phyloP scores from a whole-genome alignment of 2,329 filamentous ascomycete species.

The Xylaria arbuscula region DNA sequence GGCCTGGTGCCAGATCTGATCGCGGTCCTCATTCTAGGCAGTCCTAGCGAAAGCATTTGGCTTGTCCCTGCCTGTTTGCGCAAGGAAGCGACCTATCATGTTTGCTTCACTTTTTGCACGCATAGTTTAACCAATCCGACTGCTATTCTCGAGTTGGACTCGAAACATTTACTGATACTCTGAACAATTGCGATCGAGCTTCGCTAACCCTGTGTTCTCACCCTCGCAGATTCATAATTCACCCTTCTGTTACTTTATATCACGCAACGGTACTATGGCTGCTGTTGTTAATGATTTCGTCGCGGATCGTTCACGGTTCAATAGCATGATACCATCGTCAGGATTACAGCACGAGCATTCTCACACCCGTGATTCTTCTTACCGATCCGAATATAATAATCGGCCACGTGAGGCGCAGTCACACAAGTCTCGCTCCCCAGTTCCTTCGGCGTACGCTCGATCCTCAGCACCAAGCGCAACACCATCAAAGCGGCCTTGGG shows the following conservation, averaged over 20 bases:
- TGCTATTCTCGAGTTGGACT: slow-evolving; percentile 11
- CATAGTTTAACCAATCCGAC: slow-evolving; percentile 5
- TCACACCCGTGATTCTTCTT: slow-evolving; percentile 58
- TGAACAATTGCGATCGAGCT: background rate
- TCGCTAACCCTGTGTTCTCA: slow-evolving; percentile 18
- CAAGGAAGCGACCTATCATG: slow-evolving; percentile 14
- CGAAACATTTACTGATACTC: background rate
- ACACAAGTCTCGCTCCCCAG: slow-evolving; percentile 44
- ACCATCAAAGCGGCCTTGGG: slow-evolving; percentile 48
- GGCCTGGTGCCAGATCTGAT: slow-evolving; percentile 3
- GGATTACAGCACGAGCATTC: slow-evolving; percentile 60
- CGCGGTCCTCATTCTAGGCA: slow-evolving; percentile 14
- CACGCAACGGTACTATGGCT: slow-evolving; percentile 62
- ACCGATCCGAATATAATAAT: slow-evolving; percentile 54
- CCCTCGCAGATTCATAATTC: slow-evolving; percentile 23
- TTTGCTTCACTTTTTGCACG: slow-evolving; percentile 6
- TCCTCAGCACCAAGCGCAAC: slow-evolving; percentile 42
- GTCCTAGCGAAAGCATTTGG: slow-evolving; percentile 14
- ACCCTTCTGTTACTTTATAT: slow-evolving; percentile 17
- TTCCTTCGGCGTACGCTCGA: slow-evolving; percentile 41
- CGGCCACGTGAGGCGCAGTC: slow-evolving; percentile 46
- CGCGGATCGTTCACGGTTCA: slow-evolving; percentile 76
- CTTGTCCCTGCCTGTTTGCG: slow-evolving; percentile 6
- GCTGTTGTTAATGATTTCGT: slow-evolving; percentile 77
- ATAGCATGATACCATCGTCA: slow-evolving; percentile 72